Evolutionary conservation across 805 yeast genomes (phyloP), one percentile per base, ranked within the genome.

Genomic region (Cephaloascus fragrans): DNA sequence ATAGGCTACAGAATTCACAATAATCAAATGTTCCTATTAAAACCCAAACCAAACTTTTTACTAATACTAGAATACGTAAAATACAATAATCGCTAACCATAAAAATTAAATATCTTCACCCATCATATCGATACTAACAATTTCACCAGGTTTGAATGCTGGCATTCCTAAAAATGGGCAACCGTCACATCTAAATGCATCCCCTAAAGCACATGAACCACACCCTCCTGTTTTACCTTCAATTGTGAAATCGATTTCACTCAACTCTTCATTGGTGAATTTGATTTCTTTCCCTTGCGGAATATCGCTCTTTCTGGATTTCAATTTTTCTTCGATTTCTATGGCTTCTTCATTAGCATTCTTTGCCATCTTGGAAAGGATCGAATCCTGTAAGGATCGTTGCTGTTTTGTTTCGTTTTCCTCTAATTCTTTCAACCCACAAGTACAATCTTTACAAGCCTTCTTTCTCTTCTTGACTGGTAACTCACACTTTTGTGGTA

Each of bases 401-500:
- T 59, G 73, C 48, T 51, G 54, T 47, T 40, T 54, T 43, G 51
- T 77, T 70, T 77, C 86, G 38, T 61, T 65, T 43, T 83, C 89
- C 63, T 93, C 96, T 39, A 73, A 61, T 57, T 93, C 99, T 50
- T 83, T 88, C 46, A 93, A 70, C 4, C 99, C 99, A 67, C 99
- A 93, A 0, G 97, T 83, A 61, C 99, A 93, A 61, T 93, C 96
- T 62, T 89, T 93, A 67, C 99, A 93, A 0, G 99, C 98, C 62
- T 80, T 87, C 66, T 90, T 77, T 56, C 95, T 73, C 48, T 71
- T 73, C 36, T 53, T 65, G 35, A 33, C 38, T 15, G 68, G 61
- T 42, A 61, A 52, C 46, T 71, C 75, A 53, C 86, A 78, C 47
- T 71, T 68, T 36, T 71, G 67, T 14, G 93, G 90, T 23, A 73